Base-by-base conservation (phyloP, 129 eudicot species). In the Tagetes erecta region DNA sequence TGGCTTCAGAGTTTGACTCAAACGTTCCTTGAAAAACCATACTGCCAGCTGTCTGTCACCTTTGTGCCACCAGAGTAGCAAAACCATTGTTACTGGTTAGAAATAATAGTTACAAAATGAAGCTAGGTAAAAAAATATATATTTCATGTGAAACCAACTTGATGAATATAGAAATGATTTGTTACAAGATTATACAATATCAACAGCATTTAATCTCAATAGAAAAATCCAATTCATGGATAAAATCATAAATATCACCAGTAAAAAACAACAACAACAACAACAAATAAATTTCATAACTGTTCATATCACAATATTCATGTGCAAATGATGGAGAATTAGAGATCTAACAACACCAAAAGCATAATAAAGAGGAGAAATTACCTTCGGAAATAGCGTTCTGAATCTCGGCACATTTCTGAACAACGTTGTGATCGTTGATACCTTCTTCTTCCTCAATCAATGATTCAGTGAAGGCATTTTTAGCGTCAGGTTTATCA, bases 331-430 rank as follows among this genome's bases (percentile, higher is more conserved):
- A 39, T 33, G 55, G 30, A 71, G 39, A 20, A 20, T 20, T 20
- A 20, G 27, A 20, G 27, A 20, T 20, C 27, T 20, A 20, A 20
- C 27, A 20, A 20, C 27, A 20, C 27, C 33, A 1, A 47, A 50
- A 36, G 8, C 1, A 36, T 67, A 74, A 9, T 13, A 40, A 5
- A 40, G 8, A 11, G 11, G 9, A 6, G 2, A 70, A 51, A 9
- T 6, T 72, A 87, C 96, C 96, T 83, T 84, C 92, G 6, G 87
- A 83, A 27, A 89, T 89, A 66, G 90, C 90, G 70, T 39, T 75
- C 58, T 89, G 96, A 36, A 89, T 87, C 27, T 89, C 92, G 11
- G 96, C 92, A 60, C 96, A 89, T 73, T 83, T 85, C 13, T 67
- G 59, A n/a, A 89, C 90, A 30, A 89, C 82, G 67, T 73, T 74